These are phyloP conservation scores for Cyclotella cryptica DNA, from an alignment of 108 stramenopile genomes.

Conservation along the genomic window DNA sequence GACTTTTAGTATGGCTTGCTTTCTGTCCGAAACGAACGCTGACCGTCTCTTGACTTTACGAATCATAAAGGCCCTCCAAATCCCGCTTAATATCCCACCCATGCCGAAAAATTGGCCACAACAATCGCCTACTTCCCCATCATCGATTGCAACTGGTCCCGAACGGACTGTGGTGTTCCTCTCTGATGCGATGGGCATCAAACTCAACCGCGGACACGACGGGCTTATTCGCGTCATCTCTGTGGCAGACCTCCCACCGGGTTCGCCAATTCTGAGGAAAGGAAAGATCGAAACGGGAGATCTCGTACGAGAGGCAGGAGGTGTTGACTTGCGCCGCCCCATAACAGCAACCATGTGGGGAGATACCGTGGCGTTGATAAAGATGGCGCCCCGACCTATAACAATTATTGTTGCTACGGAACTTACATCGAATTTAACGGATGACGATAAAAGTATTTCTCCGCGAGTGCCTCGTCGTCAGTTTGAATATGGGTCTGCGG, in stretches of 20 bases:
- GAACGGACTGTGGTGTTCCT: conserved; percentile 79
- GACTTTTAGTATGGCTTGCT: neutral
- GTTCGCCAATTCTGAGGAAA: conserved; percentile 73
- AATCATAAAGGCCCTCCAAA: conserved; percentile 56
- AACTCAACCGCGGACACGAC: conserved; percentile 87
- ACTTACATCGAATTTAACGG: conserved; percentile 36
- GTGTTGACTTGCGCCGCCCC: conserved; percentile 85
- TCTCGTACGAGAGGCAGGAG: conserved; percentile 84
- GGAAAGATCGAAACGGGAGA: conserved; percentile 79
- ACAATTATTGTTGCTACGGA: conserved; percentile 74
- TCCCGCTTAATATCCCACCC: conserved; percentile 71
- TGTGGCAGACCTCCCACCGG: conserved; percentile 66
- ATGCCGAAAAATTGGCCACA: conserved; percentile 86
- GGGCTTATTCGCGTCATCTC: conserved; percentile 85
- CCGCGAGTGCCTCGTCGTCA: conserved; percentile 29
- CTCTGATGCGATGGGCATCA: conserved; percentile 84
- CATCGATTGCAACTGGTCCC: conserved; percentile 57
- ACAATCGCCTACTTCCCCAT: conserved; percentile 65
- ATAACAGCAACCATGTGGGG: conserved; percentile 92
- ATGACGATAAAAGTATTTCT: conserved; percentile 19
- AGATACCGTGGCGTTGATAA: conserved; percentile 89
- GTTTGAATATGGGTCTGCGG: conserved; percentile 33
- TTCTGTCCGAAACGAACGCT: neutral
- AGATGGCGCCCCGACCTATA: conserved; percentile 86
- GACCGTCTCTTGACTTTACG: neutral